Evolutionary conservation across 2,329 filamentous ascomycete species (phyloP), one percentile per base, ranked within the genome.

Genomic region (Alternaria rosae): DNA sequence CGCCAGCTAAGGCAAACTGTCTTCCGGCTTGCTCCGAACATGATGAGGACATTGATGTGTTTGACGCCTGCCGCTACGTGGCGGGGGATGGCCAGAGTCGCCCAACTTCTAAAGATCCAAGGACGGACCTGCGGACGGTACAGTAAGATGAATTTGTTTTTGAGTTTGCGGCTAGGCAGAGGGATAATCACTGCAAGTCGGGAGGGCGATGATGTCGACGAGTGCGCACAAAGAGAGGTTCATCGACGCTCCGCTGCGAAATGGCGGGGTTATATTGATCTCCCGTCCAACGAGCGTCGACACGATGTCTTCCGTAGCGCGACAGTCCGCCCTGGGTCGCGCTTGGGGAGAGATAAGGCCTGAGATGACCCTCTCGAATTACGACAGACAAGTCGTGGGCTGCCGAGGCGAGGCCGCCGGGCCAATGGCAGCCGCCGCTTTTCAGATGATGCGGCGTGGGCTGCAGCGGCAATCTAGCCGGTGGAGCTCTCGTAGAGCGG

Each of bases 291-390:
- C 73, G 66, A 70, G 64, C 69, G 55, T 44, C 23, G 23, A 47
- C 44, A 47, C 50, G 45, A 52, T 26, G 42, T 45, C 43, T 25
- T 58, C 54, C 48, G 58, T 61, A 47, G 69, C 61, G 70, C 65
- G 55, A 53, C 54, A 41, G 47, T 69, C 67, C 69, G 69, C 71
- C 62, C 60, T 62, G 65, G 67, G 72, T 28, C 57, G 56, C 54
- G 52, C 48, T 48, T 60, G 66, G 61, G 58, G 52, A 54, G 58
- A 62, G 76, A 78, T 78, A 79, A 78, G 75, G 61, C 53, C 51
- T 53, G 47, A 66, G 61, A 77, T 78, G 76, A 79, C 75, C 54
- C 65, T 65, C 64, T 55, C 55, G 61, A 77, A 78, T 79, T 79
- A 78, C 76, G 67, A 65, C 71, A 70, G 68, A 57, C 59, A 67